phyloP scores from a whole-genome alignment of 1,284 basidiomycete species.

The Sphaerobolus stellatus region DNA sequence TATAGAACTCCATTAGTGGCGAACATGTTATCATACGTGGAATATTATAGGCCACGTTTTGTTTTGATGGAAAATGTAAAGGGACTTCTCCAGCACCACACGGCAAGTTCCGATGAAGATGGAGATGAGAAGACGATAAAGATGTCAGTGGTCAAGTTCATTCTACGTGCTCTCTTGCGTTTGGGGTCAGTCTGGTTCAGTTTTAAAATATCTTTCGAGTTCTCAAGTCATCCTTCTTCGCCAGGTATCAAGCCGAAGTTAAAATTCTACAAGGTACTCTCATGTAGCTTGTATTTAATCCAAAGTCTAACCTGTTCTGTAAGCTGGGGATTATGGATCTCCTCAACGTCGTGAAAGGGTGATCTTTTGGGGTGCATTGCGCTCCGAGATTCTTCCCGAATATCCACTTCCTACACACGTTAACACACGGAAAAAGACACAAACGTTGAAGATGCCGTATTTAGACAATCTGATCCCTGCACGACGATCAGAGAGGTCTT shows the following conservation, averaged over 20 bases:
- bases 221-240: background rate
- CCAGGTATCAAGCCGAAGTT: constrained; percentile 65
- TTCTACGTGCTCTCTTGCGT: constrained; percentile 52
- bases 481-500: constrained; percentile 40
- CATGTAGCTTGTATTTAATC: background rate
- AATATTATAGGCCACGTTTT: constrained; percentile 60
- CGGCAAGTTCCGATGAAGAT: constrained; percentile 23
- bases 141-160: constrained; percentile 63
- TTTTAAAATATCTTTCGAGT: background rate
- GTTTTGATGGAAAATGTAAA: constrained; percentile 70
- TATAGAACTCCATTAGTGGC: constrained; percentile 58
- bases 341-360: constrained; percentile 66
- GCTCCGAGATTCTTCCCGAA: constrained; percentile 53
- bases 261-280: constrained; percentile 49
- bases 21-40: constrained; percentile 74
- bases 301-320: background rate
- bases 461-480: constrained; percentile 37
- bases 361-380: constrained; percentile 64
- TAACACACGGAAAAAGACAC: constrained; percentile 22
- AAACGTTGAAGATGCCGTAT: constrained; percentile 35
- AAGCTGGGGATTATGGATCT: constrained; percentile 64
- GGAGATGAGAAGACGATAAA: constrained; percentile 40
- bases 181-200: constrained; percentile 50
- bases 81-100: constrained; percentile 50
- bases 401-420: constrained; percentile 66